phyloP scores from a whole-genome alignment of 2,329 filamentous ascomycete genomes.

The Cercospora sp. region DNA sequence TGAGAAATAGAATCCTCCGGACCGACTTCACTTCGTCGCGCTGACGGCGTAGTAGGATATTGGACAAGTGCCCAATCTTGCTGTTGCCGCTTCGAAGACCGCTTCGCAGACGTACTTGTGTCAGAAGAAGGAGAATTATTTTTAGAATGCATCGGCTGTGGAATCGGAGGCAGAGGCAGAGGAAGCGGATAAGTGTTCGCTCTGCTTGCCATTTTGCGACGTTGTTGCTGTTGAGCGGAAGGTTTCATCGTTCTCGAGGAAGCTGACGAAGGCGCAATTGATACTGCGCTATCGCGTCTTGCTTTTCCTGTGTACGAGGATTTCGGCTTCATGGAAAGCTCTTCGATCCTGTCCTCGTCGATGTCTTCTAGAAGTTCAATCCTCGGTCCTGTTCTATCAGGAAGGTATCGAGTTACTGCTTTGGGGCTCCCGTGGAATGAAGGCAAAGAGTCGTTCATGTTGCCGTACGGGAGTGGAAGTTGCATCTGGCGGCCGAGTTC shows the following conservation, averaged over 20 bases:
- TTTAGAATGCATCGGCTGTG: neutral
- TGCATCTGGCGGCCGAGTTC: neutral
- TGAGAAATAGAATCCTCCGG: slow-evolving; percentile 15
- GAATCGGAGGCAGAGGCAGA: neutral
- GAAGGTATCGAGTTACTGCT: neutral
- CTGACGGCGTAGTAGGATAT: neutral
- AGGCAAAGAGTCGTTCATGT: neutral
- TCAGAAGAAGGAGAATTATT: neutral
- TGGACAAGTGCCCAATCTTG: neutral
- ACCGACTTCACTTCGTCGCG: neutral
- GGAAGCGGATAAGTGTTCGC: neutral
- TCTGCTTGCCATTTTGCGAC: neutral
- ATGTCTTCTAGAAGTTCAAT: neutral
- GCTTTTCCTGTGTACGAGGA: neutral
- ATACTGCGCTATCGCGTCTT: neutral
- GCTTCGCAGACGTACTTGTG: neutral
- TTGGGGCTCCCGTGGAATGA: neutral
- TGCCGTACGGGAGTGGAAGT: neutral
- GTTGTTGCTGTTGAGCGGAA: neutral
- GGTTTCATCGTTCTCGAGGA: neutral
- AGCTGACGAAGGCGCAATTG: neutral
- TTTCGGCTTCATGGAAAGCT: neutral
- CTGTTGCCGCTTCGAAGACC: neutral
- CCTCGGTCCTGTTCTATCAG: neutral
- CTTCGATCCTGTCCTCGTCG: neutral